Conservation (phyloP, 108 stramenopile species). For the Craspedostauros australis region DNA sequence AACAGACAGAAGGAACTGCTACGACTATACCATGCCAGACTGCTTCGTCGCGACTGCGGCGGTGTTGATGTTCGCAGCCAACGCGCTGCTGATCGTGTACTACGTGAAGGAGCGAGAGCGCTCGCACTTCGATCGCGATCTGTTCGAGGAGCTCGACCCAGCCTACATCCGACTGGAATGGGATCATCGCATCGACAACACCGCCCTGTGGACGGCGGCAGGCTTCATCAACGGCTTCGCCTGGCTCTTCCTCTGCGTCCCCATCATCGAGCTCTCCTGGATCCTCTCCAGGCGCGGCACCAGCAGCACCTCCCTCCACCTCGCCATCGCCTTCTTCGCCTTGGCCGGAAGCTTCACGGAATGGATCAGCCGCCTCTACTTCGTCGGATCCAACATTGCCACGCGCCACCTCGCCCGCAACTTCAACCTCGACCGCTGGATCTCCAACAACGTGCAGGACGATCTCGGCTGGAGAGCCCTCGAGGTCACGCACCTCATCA, state of each 20-base stretch:
- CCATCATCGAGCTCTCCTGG: constrained; percentile 63
- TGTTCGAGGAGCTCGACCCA: constrained; percentile 40
- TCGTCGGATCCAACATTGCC: constrained; percentile 37
- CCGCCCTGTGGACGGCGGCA: constrained; percentile 1
- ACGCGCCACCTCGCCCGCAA: constrained; percentile 31
- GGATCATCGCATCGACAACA: constrained; percentile 10
- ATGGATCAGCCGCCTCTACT: constrained; percentile 42
- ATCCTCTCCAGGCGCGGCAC: constrained; percentile 43
- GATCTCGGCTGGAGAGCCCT: constrained; percentile 64
- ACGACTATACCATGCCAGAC: no score
- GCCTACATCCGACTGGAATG: constrained; percentile 39
- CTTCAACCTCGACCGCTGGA: constrained; percentile 64
- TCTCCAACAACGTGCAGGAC: constrained; percentile 15
- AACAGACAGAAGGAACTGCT: no score
- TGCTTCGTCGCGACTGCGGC: no score
- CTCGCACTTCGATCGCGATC: constrained; percentile 13
- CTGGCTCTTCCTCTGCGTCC: constrained; percentile 54
- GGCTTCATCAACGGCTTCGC: constrained; percentile 40
- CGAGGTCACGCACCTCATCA: constrained; percentile 45
- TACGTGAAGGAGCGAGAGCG: not conserved
- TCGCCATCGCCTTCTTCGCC: constrained; percentile 41
- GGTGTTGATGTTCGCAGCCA: constrained; percentile 5
- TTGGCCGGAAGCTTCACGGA: constrained; percentile 52
- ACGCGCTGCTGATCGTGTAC: constrained; percentile 1
- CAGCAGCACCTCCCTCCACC: constrained; percentile 35